Evolutionary conservation across 768 basidiomycete genomes (phyloP).

Genomic region (Pholiota microspora): DNA sequence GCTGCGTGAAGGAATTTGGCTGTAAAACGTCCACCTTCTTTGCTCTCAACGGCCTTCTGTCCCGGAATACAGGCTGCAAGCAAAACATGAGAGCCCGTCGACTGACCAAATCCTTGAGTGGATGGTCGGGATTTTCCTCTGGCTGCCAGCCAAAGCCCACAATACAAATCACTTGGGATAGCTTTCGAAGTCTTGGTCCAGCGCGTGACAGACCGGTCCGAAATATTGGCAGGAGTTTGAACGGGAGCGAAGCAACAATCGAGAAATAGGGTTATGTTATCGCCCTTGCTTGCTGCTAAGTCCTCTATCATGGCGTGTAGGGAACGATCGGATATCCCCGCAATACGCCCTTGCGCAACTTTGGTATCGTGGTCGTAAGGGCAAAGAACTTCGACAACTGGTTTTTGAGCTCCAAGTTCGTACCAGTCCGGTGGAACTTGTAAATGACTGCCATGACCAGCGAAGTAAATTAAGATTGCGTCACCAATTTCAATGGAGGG

Average conservation of each 20-base stretch:
- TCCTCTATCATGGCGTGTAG: constrained; percentile 59
- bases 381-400: constrained; percentile 56
- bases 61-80: constrained; percentile 57
- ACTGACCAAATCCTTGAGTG: constrained; percentile 44
- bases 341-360: constrained; percentile 41
- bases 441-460: constrained; percentile 67
- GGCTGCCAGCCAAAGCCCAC: constrained; percentile 52
- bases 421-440: constrained; percentile 63
- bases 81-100: constrained; percentile 44
- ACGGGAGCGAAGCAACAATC: constrained; percentile 61
- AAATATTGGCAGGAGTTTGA: constrained; percentile 34
- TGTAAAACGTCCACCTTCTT: constrained; percentile 64
- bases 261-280: constrained; percentile 68
- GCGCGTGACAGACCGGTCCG: constrained; percentile 48
- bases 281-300: constrained; percentile 54
- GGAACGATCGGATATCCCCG: constrained; percentile 69
- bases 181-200: constrained; percentile 63
- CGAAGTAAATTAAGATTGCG: constrained; percentile 67
- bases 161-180: constrained; percentile 50
- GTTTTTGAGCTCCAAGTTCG: constrained; percentile 32
- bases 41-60: constrained; percentile 57
- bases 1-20: constrained; percentile 48
- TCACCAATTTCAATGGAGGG: constrained; percentile 56
- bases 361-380: constrained; percentile 65
- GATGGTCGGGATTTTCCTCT: constrained; percentile 33